Evolutionary conservation across 345 rosid genomes (phyloP).

Genomic region (Pelargonium nanum): DNA sequence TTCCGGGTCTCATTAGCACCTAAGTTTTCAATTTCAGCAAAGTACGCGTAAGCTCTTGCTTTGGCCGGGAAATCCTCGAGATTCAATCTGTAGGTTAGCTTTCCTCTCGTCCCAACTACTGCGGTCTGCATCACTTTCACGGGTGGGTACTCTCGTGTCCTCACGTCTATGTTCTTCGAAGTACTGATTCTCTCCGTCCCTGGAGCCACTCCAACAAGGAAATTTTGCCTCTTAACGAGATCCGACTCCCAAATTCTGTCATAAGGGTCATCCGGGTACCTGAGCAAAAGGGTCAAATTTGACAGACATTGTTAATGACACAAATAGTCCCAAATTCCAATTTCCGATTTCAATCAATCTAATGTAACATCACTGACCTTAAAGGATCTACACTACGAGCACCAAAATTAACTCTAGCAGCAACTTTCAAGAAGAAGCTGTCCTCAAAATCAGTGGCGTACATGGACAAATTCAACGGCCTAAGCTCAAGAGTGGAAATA

Average conservation of each 20-base stretch:
- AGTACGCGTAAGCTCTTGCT: conserved; percentile 88
- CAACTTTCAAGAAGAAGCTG: conserved; percentile 67
- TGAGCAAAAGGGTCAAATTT: conserved; percentile 20
- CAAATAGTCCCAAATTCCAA: background rate
- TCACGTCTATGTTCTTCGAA: conserved; percentile 35
- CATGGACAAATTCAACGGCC: conserved; percentile 82
- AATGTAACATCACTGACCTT: conserved; percentile 34
- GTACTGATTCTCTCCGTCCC: conserved; percentile 75
- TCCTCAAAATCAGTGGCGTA: conserved; percentile 87
- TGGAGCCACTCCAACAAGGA: conserved; percentile 71
- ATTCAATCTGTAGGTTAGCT: conserved; percentile 69
- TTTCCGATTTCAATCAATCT: background rate
- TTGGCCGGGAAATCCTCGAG: conserved; percentile 92
- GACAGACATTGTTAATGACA: background rate
- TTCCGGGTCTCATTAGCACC: conserved; percentile 63
- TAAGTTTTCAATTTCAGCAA: conserved; percentile 84
- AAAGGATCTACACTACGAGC: conserved; percentile 52
- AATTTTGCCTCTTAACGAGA: conserved; percentile 67
- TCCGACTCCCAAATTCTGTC: conserved; percentile 99
- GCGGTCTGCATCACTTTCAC: conserved; percentile 95
- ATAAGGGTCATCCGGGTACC: conserved; percentile 98
- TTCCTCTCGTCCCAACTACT: conserved; percentile 73
- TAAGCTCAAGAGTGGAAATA: conserved; percentile 75
- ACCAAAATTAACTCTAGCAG: conserved; percentile 91
- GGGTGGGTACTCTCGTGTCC: conserved; percentile 93